A percentile compares a stretch with the other conserved stretches of the same genome.
Evolutionary conservation across 208 protist genomes (phyloP).

Genomic region (Trypanosomatidae sp.): DNA sequence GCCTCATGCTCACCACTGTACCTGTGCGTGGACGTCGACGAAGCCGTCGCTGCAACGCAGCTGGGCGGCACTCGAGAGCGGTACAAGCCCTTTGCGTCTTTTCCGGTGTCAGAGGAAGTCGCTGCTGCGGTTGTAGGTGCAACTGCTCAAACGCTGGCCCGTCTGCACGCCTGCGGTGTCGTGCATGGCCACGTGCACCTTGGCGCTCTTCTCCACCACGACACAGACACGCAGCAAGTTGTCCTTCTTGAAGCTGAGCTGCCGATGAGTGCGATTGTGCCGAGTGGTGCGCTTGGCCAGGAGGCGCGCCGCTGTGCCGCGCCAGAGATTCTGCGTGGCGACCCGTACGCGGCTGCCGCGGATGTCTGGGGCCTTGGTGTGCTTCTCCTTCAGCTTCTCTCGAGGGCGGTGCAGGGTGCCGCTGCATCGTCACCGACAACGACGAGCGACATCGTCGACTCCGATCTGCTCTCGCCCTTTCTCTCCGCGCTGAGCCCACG

Average conservation of each 20-base stretch:
- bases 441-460: slow-evolving; percentile 64
- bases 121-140: too few relatives aligned
- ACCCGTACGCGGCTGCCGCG: slow-evolving; percentile 45
- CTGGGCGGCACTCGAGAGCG: slow-evolving; percentile 4
- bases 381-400: slow-evolving; percentile 60
- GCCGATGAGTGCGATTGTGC: slow-evolving; percentile 59
- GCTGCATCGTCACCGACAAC: too few relatives aligned
- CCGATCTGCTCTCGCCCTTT: slow-evolving; percentile 65
- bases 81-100: slow-evolving; percentile 20
- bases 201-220: slow-evolving; percentile 28
- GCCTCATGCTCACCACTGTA: slow-evolving; percentile 42
- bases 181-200: slow-evolving; percentile 57
- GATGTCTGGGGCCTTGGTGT: slow-evolving; percentile 82
- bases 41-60: not conserved
- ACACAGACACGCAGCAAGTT: slow-evolving; percentile 6
- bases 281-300: slow-evolving; percentile 26
- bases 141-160: slow-evolving; percentile 27
- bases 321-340: slow-evolving; percentile 60
- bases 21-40: slow-evolving; percentile 32
- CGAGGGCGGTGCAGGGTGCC: slow-evolving; percentile 25
- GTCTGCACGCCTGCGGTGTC: slow-evolving; percentile 46
- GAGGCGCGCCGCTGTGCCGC: slow-evolving; percentile 41
- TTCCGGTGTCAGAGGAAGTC: too few relatives aligned
- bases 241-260: slow-evolving; percentile 51
- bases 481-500: slow-evolving; percentile 35